phyloP scores from a whole-genome alignment of 371 early-diverging fungal species.

The Zychaea mexicana region DNA sequence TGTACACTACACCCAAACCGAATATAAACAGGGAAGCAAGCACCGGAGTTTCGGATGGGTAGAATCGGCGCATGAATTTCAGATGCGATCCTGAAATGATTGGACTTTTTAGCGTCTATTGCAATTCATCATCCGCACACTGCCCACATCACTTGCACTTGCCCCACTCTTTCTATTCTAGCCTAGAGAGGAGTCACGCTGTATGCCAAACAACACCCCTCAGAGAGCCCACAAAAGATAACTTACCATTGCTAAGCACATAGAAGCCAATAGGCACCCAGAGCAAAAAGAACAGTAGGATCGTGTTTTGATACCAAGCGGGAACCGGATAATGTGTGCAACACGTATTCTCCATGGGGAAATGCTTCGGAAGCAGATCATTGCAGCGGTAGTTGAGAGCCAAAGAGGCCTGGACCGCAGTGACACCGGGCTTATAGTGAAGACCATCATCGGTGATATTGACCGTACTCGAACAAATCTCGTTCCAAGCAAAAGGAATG shows the following conservation, averaged over 20 bases:
- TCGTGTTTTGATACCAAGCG: conserved; percentile 44
- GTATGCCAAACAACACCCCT: too few species aligned
- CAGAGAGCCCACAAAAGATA: not conserved
- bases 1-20: conserved; percentile 53
- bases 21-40: conserved; percentile 49
- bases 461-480: conserved; percentile 38
- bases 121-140: not conserved
- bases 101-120: conserved; percentile 1
- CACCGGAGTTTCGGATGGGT: conserved; percentile 25
- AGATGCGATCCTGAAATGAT: conserved; percentile 5
- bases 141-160: not conserved
- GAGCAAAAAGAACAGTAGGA: conserved; percentile 48
- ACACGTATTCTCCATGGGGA: conserved; percentile 60
- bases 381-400: conserved; percentile 71
- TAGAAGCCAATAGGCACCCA: conserved; percentile 52
- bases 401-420: conserved; percentile 52
- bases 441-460: conserved; percentile 63
- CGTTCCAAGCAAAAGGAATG: conserved; percentile 58
- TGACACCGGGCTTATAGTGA: conserved; percentile 53
- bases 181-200: too few species aligned
- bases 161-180: not conserved
- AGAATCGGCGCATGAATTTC: conserved; percentile 17
- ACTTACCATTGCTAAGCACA: conserved; percentile 31
- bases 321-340: conserved; percentile 65
- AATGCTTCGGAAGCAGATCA: conserved; percentile 39